These are phyloP conservation scores for Fremontodendron californicum DNA, from an alignment of 345 rosid species.

Conservation along the genomic window DNA sequence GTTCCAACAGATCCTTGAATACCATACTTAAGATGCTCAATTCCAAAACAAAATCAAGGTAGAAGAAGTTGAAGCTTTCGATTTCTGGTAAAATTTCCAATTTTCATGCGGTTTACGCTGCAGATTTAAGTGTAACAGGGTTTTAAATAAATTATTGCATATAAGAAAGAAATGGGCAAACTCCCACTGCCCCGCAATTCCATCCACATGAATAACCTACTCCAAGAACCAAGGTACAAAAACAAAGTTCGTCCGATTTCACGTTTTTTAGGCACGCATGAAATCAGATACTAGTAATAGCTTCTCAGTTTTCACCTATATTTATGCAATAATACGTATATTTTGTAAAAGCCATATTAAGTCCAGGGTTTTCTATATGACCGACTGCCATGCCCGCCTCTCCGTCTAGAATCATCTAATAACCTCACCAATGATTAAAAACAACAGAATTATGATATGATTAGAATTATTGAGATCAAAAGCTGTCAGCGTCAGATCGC, in stretches of 20 bases:
- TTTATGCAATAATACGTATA: neutral
- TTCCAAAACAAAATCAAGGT: neutral
- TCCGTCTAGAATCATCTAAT: constrained; percentile 25
- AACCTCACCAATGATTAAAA: constrained; percentile 18
- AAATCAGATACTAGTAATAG: neutral
- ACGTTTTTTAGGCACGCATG: too few relatives aligned
- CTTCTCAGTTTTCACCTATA: neutral
- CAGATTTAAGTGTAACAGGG: neutral
- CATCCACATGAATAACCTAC: constrained; percentile 40
- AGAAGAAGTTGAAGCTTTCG: neutral
- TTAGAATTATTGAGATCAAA: constrained; percentile 13
- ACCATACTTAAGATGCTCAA: neutral
- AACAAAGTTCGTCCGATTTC: neutral
- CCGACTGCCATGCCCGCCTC: neutral
- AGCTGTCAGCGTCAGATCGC: constrained; percentile 20
- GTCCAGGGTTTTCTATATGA: neutral
- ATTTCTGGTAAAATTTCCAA: neutral
- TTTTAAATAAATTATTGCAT: neutral
- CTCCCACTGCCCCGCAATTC: constrained; percentile 13
- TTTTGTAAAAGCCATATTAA: neutral
- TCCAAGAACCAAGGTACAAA: neutral
- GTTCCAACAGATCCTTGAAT: neutral
- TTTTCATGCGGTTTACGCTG: neutral
- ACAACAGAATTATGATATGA: constrained; percentile 12
- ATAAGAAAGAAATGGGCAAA: neutral